These are phyloP conservation scores for Macrolepiota fuliginosa DNA, from an alignment of 768 basidiomycete species.

Conservation along the genomic window DNA sequence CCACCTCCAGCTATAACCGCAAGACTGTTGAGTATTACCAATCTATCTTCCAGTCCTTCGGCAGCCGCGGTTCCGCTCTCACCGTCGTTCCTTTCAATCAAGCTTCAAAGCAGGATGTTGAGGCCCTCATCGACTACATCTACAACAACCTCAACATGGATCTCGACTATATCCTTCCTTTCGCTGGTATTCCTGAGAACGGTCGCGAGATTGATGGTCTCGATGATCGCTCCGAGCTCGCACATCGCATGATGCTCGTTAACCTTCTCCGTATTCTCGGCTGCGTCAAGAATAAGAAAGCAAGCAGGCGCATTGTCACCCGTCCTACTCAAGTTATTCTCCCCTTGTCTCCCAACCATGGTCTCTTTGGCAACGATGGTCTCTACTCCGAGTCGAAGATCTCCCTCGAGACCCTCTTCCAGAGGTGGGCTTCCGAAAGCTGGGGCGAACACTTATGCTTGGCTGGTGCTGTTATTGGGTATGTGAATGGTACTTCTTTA, in stretches of 20 bases:
- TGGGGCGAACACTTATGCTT: constrained; percentile 99
- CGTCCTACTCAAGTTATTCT: constrained; percentile 98
- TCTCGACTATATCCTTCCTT: constrained; percentile 97
- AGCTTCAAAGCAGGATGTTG: constrained; percentile 97
- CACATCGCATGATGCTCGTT: constrained; percentile 98
- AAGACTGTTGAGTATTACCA: constrained; percentile 98
- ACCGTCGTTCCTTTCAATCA: constrained; percentile 99
- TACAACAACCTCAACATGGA: constrained; percentile 94
- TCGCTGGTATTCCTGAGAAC: constrained; percentile 98
- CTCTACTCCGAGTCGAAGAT: constrained; percentile 99
- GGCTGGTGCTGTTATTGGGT: constrained; percentile 98
- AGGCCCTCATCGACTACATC: constrained; percentile 97
- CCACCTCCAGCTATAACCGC: constrained; percentile 96
- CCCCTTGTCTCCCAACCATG: constrained; percentile 97
- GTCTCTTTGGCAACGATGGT: constrained; percentile 96
- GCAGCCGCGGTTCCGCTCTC: constrained; percentile 93
- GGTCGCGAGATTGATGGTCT: constrained; percentile 97
- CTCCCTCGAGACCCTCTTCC: constrained; percentile 95
- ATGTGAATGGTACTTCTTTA: constrained; percentile 24
- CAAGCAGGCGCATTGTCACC: constrained; percentile 93
- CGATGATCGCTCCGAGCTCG: constrained; percentile 96
- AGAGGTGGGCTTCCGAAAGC: constrained; percentile 96
- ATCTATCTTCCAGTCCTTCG: constrained; percentile 93
- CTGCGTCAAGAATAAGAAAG: constrained; percentile 98
- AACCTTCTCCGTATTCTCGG: constrained; percentile 95